Percentiles rank a stretch among this genome's conserved stretches.
Evolutionary conservation across 2,329 filamentous ascomycete genomes (phyloP).

Genomic region (Zasmidium cellare): DNA sequence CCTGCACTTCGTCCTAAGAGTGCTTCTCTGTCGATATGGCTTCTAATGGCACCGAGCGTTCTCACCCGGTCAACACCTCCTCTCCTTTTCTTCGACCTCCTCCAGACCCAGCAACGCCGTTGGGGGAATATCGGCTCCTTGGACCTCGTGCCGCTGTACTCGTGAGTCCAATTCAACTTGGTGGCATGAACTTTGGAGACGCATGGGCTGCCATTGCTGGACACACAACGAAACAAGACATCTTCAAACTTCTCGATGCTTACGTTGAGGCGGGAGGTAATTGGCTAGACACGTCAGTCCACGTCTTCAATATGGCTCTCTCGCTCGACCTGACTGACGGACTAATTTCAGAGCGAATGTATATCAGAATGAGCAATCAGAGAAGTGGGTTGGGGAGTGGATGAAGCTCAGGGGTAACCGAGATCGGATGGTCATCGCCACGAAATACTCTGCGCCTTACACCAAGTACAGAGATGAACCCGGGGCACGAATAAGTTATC

Average conservation of each 20-base stretch:
- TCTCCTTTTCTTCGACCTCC: too few species aligned
- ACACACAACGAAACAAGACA: constrained; percentile 32
- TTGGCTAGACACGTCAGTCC: not conserved
- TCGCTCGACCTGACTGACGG: not conserved
- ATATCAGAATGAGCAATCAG: constrained; percentile 36
- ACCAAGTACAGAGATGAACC: too few species aligned
- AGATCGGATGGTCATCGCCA: constrained; percentile 7
- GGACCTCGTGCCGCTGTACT: constrained; percentile 50
- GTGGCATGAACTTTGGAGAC: constrained; percentile 57
- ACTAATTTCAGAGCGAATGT: constrained; percentile 25
- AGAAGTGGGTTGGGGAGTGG: constrained; percentile 34
- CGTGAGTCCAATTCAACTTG: constrained; percentile 55
- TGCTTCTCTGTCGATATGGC: too few species aligned
- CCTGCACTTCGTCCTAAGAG: too few species aligned
- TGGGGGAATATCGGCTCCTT: constrained; percentile 45
- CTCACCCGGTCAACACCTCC: too few species aligned
- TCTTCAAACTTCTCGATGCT: constrained; percentile 34
- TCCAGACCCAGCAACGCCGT: too few species aligned
- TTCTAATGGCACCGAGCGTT: too few species aligned
- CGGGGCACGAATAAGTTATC: too few species aligned
- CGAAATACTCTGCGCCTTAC: constrained; percentile 40
- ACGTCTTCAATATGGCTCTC: not conserved
- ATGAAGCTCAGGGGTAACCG: constrained; percentile 45
- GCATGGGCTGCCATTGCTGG: constrained; percentile 41
- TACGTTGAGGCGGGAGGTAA: constrained; percentile 24